These are phyloP conservation scores for Termitomyces sp. DNA, from an alignment of 768 basidiomycete species.

Conservation along the genomic window DNA sequence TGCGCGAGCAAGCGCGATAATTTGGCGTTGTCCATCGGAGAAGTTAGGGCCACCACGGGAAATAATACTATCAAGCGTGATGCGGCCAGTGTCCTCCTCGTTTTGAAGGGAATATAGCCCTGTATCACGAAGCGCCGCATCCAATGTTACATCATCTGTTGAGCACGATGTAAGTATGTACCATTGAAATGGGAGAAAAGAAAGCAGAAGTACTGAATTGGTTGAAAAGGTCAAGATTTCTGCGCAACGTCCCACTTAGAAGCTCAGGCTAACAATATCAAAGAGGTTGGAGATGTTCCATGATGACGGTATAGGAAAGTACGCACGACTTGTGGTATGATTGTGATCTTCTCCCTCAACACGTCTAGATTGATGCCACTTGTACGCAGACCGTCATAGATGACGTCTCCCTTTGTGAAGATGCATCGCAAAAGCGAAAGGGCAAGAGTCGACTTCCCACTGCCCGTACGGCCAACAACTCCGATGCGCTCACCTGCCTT, in stretches of 20 bases:
- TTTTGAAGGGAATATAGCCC: constrained; percentile 33
- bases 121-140: constrained; percentile 32
- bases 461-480: constrained; percentile 24
- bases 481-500: constrained; percentile 54
- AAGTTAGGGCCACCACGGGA: constrained; percentile 61
- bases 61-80: constrained; percentile 41
- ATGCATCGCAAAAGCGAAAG: constrained; percentile 55
- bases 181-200: neutral
- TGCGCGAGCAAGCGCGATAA: no score
- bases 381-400: constrained; percentile 50
- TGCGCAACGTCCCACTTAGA: constrained; percentile 56
- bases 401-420: constrained; percentile 49
- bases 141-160: constrained; percentile 35
- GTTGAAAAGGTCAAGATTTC: constrained; percentile 62
- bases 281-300: neutral
- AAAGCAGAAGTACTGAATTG: constrained; percentile 29
- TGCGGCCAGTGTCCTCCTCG: constrained; percentile 40
- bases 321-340: no score
- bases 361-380: constrained; percentile 47
- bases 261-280: constrained; percentile 36
- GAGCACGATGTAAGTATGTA: neutral
- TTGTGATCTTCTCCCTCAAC: constrained; percentile 52
- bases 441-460: constrained; percentile 45
- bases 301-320: constrained; percentile 10
- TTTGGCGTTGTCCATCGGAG: no score